phyloP scores from a whole-genome alignment of 1,139 yeast genomes.

The Candida sp. region DNA sequence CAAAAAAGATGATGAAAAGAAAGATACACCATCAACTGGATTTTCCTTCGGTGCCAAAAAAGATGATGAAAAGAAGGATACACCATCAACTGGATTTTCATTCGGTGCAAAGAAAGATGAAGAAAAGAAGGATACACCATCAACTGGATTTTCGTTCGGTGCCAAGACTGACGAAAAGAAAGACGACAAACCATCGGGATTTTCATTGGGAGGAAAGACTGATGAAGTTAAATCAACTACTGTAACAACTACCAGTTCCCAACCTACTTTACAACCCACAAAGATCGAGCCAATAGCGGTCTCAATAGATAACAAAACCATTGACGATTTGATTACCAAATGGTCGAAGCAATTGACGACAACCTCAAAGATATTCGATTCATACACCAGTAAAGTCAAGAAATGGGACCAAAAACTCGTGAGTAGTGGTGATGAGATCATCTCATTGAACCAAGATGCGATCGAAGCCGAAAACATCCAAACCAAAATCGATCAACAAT shows the following conservation, averaged over 20 bases:
- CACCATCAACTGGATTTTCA: conserved; percentile 10
- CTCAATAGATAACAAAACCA: conserved; percentile 82
- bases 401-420: conserved; percentile 86
- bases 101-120: conserved; percentile 3
- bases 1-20: conserved; percentile 16
- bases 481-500: conserved; percentile 79
- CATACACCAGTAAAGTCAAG: conserved; percentile 73
- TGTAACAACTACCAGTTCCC: conserved; percentile 12
- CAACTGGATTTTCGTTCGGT: conserved; percentile 15
- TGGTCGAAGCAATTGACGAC: conserved; percentile 88
- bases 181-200: conserved; percentile 11
- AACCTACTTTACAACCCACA: conserved; percentile 38
- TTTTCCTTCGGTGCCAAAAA: conserved; percentile 19
- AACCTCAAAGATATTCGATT: conserved; percentile 70
- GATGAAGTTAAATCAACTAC: conserved; percentile 9
- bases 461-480: conserved; percentile 84
- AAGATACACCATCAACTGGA: conserved; percentile 11
- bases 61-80: conserved; percentile 9
- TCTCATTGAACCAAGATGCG: conserved; percentile 75
- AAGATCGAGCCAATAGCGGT: conserved; percentile 66
- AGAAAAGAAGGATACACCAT: conserved; percentile 3
- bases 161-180: conserved; percentile 17
- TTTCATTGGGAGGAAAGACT: conserved; percentile 18
- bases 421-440: conserved; percentile 81
- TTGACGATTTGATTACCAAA: conserved; percentile 88